Percentiles rank a stretch among this genome's conserved stretches.
Conservation (phyloP, 73 alveolate species). For the Uronychia setigera region DNA sequence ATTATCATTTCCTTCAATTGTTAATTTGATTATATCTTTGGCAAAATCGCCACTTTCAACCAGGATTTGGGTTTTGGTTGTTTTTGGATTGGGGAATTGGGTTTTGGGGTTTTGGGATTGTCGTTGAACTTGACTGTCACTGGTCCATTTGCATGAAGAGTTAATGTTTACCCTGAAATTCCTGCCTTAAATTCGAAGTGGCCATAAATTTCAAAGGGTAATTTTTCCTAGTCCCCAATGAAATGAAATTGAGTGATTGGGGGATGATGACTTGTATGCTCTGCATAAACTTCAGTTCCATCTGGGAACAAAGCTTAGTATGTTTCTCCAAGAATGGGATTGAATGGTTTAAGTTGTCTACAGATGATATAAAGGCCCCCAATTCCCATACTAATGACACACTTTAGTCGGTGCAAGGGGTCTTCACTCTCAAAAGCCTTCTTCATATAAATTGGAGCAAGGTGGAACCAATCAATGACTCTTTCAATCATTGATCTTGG, state of each 20-base stretch:
- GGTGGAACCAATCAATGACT: constrained; percentile 49
- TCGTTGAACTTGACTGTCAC: constrained; percentile 53
- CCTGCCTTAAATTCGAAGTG: constrained; percentile 72
- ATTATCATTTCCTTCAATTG: no score
- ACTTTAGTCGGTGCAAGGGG: constrained; percentile 70
- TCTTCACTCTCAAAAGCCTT: constrained; percentile 64
- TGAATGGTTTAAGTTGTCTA: constrained; percentile 68
- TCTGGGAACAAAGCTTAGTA: constrained; percentile 67
- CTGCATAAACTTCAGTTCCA: constrained; percentile 70
- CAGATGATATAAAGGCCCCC: constrained; percentile 52
- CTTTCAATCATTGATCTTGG: constrained; percentile 55
- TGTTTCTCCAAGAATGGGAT: constrained; percentile 90
- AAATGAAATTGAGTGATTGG: constrained; percentile 71
- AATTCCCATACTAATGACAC: constrained; percentile 55
- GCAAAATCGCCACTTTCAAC: no score
- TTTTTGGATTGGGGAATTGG: constrained; percentile 15
- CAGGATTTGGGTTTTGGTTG: constrained; percentile 57
- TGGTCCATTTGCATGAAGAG: constrained; percentile 67
- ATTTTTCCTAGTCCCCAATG: constrained; percentile 58
- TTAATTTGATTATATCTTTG: no score
- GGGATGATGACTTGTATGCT: constrained; percentile 90
- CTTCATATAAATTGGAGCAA: constrained; percentile 46
- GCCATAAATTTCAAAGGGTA: constrained; percentile 57
- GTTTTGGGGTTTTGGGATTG: constrained; percentile 44
- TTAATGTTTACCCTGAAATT: constrained; percentile 54